Evolutionary conservation across 129 eudicot species (phyloP).

Genomic region (Escallonia herrerae): DNA sequence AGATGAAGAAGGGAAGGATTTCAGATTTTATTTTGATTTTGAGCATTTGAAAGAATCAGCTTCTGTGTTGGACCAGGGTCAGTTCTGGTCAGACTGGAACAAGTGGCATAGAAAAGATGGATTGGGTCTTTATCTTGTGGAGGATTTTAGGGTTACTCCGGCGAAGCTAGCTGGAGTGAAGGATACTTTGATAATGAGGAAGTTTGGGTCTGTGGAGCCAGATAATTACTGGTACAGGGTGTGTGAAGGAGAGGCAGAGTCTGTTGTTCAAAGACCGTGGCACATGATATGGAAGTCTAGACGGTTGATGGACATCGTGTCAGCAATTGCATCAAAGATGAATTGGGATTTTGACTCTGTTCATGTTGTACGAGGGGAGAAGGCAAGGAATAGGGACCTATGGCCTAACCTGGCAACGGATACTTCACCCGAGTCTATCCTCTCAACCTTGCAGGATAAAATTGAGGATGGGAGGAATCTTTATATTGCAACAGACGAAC

Average conservation of each 20-base stretch:
- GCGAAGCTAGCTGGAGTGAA: conserved; percentile 49
- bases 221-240: conserved; percentile 94
- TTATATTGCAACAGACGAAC: conserved; percentile 76
- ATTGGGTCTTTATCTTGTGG: conserved; percentile 56
- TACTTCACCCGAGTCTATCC: conserved; percentile 72
- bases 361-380: conserved; percentile 84
- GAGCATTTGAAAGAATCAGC: conserved; percentile 82
- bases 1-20: conserved; percentile 92
- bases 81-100: conserved; percentile 76
- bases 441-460: conserved; percentile 54
- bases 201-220: conserved; percentile 79
- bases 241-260: conserved; percentile 84
- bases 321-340: conserved; percentile 62
- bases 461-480: conserved; percentile 66
- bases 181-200: conserved; percentile 75
- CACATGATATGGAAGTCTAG: conserved; percentile 77
- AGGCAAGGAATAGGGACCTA: conserved; percentile 51
- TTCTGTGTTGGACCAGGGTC: conserved; percentile 57
- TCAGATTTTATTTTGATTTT: conserved; percentile 78
- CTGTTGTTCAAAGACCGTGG: conserved; percentile 81
- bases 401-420: conserved; percentile 83
- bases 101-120: conserved; percentile 62
- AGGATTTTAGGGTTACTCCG: conserved; percentile 61
- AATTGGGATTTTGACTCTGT: conserved; percentile 94
- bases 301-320: conserved; percentile 73